These are phyloP conservation scores for Tulasnella sp. DNA, from an alignment of 768 basidiomycete genomes.

Conservation along the genomic window DNA sequence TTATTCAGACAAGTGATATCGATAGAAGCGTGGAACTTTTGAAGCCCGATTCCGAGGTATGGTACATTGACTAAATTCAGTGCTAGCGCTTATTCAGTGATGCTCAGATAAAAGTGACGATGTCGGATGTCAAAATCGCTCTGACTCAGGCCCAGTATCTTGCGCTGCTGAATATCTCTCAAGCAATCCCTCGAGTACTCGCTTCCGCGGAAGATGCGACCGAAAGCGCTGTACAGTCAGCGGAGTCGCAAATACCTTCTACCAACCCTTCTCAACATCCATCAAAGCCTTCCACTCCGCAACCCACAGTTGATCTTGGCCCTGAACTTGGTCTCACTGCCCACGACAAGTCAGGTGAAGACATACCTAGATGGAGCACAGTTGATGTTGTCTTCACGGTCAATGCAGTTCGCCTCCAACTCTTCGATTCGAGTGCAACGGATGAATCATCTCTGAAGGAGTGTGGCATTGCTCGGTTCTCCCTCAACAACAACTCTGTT, in stretches of 20 bases:
- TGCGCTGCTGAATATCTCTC: conserved; percentile 50
- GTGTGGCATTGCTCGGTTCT: conserved; percentile 74
- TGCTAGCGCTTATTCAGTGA: conserved; percentile 10
- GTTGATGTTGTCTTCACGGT: conserved; percentile 64
- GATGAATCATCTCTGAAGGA: conserved; percentile 46
- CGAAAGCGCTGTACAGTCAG: conserved; percentile 23
- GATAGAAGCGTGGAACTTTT: conserved; percentile 39
- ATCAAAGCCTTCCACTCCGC: too few species aligned
- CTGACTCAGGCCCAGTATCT: conserved; percentile 76
- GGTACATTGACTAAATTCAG: conserved; percentile 9
- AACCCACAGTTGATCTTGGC: conserved; percentile 24
- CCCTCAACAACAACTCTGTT: conserved; percentile 63
- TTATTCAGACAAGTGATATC: conserved; percentile 48
- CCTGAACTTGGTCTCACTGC: conserved; percentile 27
- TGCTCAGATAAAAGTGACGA: conserved; percentile 48
- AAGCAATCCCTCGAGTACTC: conserved; percentile 57
- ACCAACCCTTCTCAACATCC: conserved; percentile 16
- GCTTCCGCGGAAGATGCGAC: conserved; percentile 35
- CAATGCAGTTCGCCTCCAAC: conserved; percentile 61
- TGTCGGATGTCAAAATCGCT: conserved; percentile 74
- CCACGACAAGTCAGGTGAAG: conserved; percentile 19
- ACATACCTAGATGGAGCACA: conserved; percentile 44
- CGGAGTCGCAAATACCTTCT: conserved; percentile 18
- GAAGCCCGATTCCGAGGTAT: conserved; percentile 65
- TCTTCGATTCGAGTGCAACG: conserved; percentile 61